Base-by-base conservation (phyloP, 2,329 filamentous ascomycete genomes). In the Magnaporthales sp. region DNA sequence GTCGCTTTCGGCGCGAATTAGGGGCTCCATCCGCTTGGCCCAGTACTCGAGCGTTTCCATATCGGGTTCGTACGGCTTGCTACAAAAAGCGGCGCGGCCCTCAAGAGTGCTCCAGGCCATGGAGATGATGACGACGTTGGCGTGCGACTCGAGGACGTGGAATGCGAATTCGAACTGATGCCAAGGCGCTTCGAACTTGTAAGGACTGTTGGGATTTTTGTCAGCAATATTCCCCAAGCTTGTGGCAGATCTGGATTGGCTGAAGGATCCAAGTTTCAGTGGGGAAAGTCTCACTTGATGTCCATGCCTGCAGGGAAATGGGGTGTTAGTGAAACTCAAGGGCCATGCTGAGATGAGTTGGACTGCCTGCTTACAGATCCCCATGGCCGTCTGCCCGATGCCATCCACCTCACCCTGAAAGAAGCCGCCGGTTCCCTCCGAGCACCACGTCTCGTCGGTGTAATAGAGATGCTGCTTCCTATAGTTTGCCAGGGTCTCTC, bases 71-170 rank as follows among this genome's bases (percentile, higher is more conserved):
- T 81, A 74, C 0, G 84, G 85, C 69, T 69, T 78, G 30, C 70
- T 80, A 67, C 72, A 86, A 73, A 79, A 87, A 8, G 68, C 67
- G 22, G 72, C 80, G 1, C 76, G 80, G 71, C 80, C 83, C 68
- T 80, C 86, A 66, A 75, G 80, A 1, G 90, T 92, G 32, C 91
- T 79, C 91, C 91, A 94, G 0, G 91, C 90, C 91, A 93, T 93
- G 4, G 85, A 86, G 0, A 94, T 70, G 38, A 93, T 85, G 1
- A 91, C 86, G 0, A 93, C 69, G 15, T 87, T 86, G 0, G 89
- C 84, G 0, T 81, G 72, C 0, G 78, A 77, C 1, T 85, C 77
- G 0, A 92, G 74, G 6, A 89, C 78, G 60, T 91, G 86, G 27
- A 79, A 83, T 0, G 82, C 83, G 68, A 84, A 84, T 67, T 84